phyloP scores from a whole-genome alignment of 257 asterid genomes.

The Agastache rugosa region DNA sequence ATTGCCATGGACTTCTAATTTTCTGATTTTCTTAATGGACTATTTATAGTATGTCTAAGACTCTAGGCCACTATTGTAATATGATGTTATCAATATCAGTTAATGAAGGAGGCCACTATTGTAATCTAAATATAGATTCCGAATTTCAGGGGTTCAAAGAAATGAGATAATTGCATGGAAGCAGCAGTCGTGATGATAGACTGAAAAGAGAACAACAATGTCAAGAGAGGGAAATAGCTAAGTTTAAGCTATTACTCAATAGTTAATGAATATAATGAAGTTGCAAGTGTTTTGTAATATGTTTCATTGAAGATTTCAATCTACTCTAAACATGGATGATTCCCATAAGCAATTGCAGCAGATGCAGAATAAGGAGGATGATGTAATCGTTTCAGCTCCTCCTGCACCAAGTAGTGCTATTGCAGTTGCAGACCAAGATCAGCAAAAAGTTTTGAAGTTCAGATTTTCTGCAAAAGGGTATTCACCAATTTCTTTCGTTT shows the following conservation, averaged over 20 bases:
- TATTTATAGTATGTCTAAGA: no score
- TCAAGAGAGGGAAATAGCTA: slow-evolving; percentile 90
- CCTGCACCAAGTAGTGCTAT: slow-evolving; percentile 63
- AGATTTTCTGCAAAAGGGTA: slow-evolving; percentile 93
- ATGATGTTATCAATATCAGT: no score
- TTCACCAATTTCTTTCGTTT: slow-evolving; percentile 14
- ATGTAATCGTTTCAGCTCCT: slow-evolving; percentile 41
- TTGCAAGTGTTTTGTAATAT: not conserved
- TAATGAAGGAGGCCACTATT: no score
- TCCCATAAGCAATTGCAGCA: slow-evolving; percentile 75
- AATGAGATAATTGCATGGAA: slow-evolving; percentile 99
- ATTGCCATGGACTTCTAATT: no score
- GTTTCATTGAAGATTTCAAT: slow-evolving; percentile 18
- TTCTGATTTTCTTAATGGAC: no score
- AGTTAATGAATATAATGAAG: no score
- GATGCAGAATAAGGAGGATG: slow-evolving; percentile 67
- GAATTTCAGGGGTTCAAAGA: slow-evolving; percentile 84
- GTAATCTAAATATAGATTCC: no score
- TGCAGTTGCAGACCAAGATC: slow-evolving; percentile 89
- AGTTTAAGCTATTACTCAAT: slow-evolving; percentile 46
- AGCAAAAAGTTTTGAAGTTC: slow-evolving; percentile 80
- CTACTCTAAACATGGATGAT: slow-evolving; percentile 67
- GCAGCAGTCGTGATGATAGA: slow-evolving; percentile 93
- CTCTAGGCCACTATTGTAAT: no score
- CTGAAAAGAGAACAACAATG: slow-evolving; percentile 96